Percentiles rank a stretch among this genome's conserved stretches.
phyloP scores from a whole-genome alignment of 805 yeast species.

The Phaffomyces thermotolerans region DNA sequence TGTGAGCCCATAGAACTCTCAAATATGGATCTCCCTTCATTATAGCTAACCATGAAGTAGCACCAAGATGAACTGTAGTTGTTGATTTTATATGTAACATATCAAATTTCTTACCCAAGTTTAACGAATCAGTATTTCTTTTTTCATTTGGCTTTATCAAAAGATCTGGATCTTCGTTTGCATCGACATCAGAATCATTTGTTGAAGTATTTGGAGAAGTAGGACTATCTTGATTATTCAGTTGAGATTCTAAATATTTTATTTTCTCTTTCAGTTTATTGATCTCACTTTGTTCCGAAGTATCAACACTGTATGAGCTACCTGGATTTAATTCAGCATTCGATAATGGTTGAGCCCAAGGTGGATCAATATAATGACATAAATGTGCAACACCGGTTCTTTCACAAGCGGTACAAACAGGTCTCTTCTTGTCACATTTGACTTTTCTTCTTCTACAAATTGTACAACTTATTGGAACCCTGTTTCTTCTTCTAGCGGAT shows the following conservation, averaged over 20 bases:
- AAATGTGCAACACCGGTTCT: slow-evolving; percentile 52
- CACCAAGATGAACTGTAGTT: slow-evolving; percentile 39
- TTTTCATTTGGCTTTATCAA: neutral
- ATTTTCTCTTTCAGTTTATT: slow-evolving; percentile 51
- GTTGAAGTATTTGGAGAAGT: slow-evolving; percentile 8
- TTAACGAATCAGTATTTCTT: slow-evolving; percentile 20
- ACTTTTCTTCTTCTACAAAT: slow-evolving; percentile 45
- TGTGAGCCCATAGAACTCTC: slow-evolving; percentile 46
- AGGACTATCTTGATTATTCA: slow-evolving; percentile 1
- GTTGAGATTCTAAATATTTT: slow-evolving; percentile 33
- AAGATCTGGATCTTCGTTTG: neutral
- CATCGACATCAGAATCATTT: slow-evolving; percentile 1
- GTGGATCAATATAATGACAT: slow-evolving; percentile 50
- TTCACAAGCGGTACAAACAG: slow-evolving; percentile 49
- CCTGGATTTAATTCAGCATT: slow-evolving; percentile 38
- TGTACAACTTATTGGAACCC: slow-evolving; percentile 41
- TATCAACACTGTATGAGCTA: slow-evolving; percentile 3
- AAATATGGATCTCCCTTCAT: slow-evolving; percentile 53
- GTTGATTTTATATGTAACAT: slow-evolving; percentile 37
- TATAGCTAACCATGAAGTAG: slow-evolving; percentile 52
- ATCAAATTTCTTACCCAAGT: slow-evolving; percentile 36
- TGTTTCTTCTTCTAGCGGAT: slow-evolving; percentile 32
- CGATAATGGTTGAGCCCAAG: slow-evolving; percentile 47
- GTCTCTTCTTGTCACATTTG: slow-evolving; percentile 43
- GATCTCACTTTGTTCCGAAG: slow-evolving; percentile 34